phyloP scores from a whole-genome alignment of 805 yeast genomes.

The Candida ortonii region DNA sequence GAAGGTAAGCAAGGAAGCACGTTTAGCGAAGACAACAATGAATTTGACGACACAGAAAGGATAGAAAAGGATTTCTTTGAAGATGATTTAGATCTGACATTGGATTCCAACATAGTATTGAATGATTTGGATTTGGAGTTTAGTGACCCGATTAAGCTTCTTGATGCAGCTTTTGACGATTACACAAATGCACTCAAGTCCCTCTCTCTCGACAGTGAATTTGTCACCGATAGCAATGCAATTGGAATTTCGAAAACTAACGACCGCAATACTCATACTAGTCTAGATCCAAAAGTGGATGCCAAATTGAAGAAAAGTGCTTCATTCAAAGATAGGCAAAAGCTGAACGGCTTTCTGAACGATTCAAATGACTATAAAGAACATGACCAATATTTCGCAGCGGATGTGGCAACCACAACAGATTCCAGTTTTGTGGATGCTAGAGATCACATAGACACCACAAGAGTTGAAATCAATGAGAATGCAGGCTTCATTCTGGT shows the following conservation, averaged over 20 bases:
- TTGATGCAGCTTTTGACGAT: constrained; percentile 26
- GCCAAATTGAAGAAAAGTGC: constrained; percentile 12
- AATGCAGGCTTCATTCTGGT: constrained; percentile 12
- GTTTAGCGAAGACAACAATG: constrained; percentile 6
- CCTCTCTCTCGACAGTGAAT: constrained; percentile 10
- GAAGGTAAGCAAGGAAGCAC: constrained; percentile 4
- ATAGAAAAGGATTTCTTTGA: background rate
- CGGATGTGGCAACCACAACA: too few species aligned
- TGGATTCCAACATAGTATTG: constrained; percentile 19
- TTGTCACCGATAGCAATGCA: constrained; percentile 1
- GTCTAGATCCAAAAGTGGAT: constrained; percentile 1
- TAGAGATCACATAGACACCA: background rate
- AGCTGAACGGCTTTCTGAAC: too few species aligned
- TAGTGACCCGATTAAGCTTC: constrained; percentile 19
- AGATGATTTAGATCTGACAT: constrained; percentile 13
- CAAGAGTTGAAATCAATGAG: constrained; percentile 5
- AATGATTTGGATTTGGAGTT: constrained; percentile 15
- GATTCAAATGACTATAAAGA: too few species aligned
- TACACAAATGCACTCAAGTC: constrained; percentile 21
- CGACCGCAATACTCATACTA: background rate
- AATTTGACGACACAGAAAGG: constrained; percentile 4
- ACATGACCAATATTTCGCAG: too few species aligned
- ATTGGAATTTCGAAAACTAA: too few species aligned
- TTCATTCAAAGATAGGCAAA: constrained; percentile 15
- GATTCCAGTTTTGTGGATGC: background rate